Evolutionary conservation across 2,329 filamentous ascomycete genomes (phyloP), one percentile per base, ranked within the genome.

Genomic region (Colletotrichum shisoi): DNA sequence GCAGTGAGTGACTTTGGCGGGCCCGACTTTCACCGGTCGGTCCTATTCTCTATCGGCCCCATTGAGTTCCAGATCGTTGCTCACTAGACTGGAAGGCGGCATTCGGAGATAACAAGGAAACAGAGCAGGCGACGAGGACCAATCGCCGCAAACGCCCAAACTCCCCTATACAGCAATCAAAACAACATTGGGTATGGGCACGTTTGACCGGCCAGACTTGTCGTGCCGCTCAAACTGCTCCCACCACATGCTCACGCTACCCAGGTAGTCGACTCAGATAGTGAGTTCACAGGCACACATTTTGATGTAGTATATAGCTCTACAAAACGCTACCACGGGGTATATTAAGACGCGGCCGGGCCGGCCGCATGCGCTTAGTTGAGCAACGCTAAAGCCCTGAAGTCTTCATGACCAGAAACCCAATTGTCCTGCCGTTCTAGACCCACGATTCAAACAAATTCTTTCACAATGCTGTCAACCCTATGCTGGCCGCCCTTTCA

Each of bases 291-390:
- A 39, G 13, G 21, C 37, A 17, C 39, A 44, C 37, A 31, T 44
- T 58, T 27, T 60, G 46, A 60, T 49, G 46, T 31, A 46, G 62
- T 61, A 61, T 66, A 61, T 60, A 66, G 56, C 37, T 68, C 62
- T 64, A 62, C 44, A 57, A 46, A 51, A 61, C 65, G 58, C 40
- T 67, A 62, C 66, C 57, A 52, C 37, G 51, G 56, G 66, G 66
- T 68, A 68, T 68, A 68, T 67, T 67, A 68, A 63, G 31, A 51
- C 51, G 44, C 34, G 46, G 62, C 44, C 56, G n/a, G 40, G 40
- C 48, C 13, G 37, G 42, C 52, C 57, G 39, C 51, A 34, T 64
- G 42, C 49, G 34, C 57, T 31, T 34, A 45, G 19, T 42, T 62
- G 63, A 44, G 12, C 39, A 53, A 46, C 31, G 31, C 45, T 58